Conservation (phyloP, 2,329 filamentous ascomycete genomes). For the Penicillium expansum region DNA sequence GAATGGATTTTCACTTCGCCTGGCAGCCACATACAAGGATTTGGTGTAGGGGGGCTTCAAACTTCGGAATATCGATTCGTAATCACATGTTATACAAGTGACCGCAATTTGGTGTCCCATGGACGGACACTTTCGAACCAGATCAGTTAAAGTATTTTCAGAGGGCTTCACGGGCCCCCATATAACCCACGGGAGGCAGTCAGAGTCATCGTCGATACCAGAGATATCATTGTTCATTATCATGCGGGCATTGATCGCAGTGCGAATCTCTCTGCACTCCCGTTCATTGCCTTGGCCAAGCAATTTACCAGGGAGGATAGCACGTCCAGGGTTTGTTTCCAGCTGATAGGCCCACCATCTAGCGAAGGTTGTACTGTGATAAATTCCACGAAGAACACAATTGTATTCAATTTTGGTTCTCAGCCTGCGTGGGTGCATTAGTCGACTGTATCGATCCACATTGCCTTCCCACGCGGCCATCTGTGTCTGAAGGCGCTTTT, state of each 20-base stretch:
- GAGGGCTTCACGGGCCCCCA: conserved; percentile 11
- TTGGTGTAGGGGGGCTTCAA: conserved; percentile 3
- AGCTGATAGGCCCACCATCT: conserved; percentile 20
- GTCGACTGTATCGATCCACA: conserved; percentile 15
- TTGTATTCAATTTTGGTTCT: conserved; percentile 12
- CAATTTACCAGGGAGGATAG: conserved; percentile 11
- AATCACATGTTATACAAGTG: conserved; percentile 11
- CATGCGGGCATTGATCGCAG: conserved; percentile 17
- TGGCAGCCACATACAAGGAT: conserved; percentile 10
- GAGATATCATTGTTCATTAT: conserved; percentile 23
- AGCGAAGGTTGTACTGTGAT: conserved; percentile 22
- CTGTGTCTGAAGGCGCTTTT: conserved; percentile 13
- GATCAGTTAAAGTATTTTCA: conserved; percentile 1
- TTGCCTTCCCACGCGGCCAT: conserved; percentile 16
- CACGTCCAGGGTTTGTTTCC: conserved; percentile 8
- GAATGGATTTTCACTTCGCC: conserved; percentile 12
- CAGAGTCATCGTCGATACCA: conserved; percentile 12
- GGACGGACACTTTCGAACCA: conserved; percentile 12
- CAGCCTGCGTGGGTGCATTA: conserved; percentile 14
- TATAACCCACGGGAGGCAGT: conserved; percentile 17
- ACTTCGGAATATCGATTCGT: conserved; percentile 1
- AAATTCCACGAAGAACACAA: conserved; percentile 23
- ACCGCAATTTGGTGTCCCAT: conserved; percentile 15
- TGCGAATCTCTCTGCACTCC: conserved; percentile 10
- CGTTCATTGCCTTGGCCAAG: conserved; percentile 6